These are phyloP conservation scores for Elongisporangium anandrum DNA, from an alignment of 352 stramenopile genomes.

Conservation along the genomic window DNA sequence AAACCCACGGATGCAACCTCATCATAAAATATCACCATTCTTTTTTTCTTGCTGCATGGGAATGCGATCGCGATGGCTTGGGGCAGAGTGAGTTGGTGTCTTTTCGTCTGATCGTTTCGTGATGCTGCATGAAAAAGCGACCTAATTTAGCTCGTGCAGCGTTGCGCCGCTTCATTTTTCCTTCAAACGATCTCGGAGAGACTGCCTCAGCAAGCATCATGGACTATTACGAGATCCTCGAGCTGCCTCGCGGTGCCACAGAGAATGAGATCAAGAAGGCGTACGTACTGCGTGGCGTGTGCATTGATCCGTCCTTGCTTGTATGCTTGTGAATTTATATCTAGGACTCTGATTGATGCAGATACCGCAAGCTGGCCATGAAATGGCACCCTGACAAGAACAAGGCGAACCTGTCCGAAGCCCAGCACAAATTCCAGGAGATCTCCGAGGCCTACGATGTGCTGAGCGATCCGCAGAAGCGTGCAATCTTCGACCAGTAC, in stretches of 20 bases:
- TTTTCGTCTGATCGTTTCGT: neutral
- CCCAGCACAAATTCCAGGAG: conserved; percentile 92
- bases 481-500: conserved; percentile 92
- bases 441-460: conserved; percentile 95
- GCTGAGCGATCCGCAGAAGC: conserved; percentile 88
- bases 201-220: conserved; percentile 19
- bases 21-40: neutral
- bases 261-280: conserved; percentile 94
- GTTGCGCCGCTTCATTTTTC: neutral
- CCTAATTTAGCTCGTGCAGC: no score
- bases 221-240: conserved; percentile 92
- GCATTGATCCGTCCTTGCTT: no score
- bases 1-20: conserved; percentile 12
- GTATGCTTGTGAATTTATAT: neutral
- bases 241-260: conserved; percentile 69
- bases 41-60: neutral
- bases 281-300: conserved; percentile 15
- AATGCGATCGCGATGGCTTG: neutral
- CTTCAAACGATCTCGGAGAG: neutral
- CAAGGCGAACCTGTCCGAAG: conserved; percentile 76
- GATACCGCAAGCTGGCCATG: conserved; percentile 92
- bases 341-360: conserved; percentile 9
- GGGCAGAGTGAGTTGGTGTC: neutral
- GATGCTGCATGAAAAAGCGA: no score
- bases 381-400: conserved; percentile 97